Evolutionary conservation across 306 rosid species (phyloP).

Genomic region (Castanea mollissima): DNA sequence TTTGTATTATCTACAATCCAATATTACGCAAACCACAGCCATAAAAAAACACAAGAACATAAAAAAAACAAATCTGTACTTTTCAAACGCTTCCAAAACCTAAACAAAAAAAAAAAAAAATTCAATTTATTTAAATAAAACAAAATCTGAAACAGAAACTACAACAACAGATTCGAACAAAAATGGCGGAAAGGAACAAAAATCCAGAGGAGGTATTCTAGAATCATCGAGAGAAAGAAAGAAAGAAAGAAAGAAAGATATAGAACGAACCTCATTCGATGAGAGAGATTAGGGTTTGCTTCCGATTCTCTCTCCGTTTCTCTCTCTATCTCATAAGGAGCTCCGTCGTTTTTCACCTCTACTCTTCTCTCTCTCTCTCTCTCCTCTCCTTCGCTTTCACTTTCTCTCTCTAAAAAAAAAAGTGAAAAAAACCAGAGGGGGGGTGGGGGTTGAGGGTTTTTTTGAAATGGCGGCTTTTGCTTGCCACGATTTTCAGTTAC

Average conservation of each 20-base stretch:
- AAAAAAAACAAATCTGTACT: neutral
- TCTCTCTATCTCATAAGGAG: neutral
- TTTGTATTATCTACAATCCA: neutral
- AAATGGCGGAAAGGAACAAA: neutral
- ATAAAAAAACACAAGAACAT: neutral
- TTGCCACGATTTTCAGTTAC: constrained; percentile 10
- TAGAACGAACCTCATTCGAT: neutral
- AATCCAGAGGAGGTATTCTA: neutral
- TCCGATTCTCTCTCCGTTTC: neutral
- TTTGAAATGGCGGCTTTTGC: constrained; percentile 7
- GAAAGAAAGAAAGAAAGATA: neutral
- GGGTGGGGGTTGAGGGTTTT: neutral
- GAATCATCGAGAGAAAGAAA: neutral
- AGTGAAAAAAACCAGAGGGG: neutral
- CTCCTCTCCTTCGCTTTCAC: neutral
- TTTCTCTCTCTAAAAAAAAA: neutral
- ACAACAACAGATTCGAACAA: neutral
- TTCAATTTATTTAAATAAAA: neutral
- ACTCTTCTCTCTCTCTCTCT: neutral
- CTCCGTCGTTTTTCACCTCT: neutral
- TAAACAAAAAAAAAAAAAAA: neutral
- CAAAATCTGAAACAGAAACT: neutral
- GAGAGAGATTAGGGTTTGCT: constrained; percentile 3
- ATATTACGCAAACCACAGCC: neutral
- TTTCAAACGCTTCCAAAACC: neutral